phyloP scores from a whole-genome alignment of 73 alveolate genomes.

The Breviolum minutum region DNA sequence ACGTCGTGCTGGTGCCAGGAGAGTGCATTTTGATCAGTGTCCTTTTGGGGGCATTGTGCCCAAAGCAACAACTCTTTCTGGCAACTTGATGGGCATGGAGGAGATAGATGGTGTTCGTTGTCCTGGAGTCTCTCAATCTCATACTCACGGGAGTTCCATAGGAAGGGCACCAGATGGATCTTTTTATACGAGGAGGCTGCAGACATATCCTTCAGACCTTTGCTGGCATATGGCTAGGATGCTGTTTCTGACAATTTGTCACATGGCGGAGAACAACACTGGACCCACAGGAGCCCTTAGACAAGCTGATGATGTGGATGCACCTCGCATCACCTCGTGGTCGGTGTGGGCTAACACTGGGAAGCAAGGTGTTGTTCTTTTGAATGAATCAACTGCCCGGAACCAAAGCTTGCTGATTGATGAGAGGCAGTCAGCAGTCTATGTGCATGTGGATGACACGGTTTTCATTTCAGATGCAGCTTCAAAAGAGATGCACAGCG shows the following conservation, averaged over 20 bases:
- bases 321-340: not conserved
- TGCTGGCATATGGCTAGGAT: not conserved
- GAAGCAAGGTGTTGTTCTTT: not conserved
- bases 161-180: constrained; percentile 1
- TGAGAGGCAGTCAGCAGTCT: too few species aligned
- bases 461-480: not conserved
- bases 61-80: too few species aligned
- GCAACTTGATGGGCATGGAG: not conserved
- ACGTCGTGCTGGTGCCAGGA: not conserved
- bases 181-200: not conserved
- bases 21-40: not conserved
- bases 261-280: not conserved
- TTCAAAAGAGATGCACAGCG: not conserved
- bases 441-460: constrained; percentile 12
- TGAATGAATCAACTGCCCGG: not conserved
- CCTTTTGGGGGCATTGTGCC: not conserved
- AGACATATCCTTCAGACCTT: not conserved
- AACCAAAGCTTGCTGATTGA: not conserved
- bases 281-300: constrained; percentile 13
- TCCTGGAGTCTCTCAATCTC: not conserved
- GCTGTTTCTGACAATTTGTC: not conserved
- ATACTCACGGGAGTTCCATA: not conserved
- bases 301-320: not conserved
- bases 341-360: not conserved
- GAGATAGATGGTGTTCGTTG: not conserved